Conservation (phyloP, 176 grass and related monocot genomes). For the Dendrocalamus sinicus region DNA sequence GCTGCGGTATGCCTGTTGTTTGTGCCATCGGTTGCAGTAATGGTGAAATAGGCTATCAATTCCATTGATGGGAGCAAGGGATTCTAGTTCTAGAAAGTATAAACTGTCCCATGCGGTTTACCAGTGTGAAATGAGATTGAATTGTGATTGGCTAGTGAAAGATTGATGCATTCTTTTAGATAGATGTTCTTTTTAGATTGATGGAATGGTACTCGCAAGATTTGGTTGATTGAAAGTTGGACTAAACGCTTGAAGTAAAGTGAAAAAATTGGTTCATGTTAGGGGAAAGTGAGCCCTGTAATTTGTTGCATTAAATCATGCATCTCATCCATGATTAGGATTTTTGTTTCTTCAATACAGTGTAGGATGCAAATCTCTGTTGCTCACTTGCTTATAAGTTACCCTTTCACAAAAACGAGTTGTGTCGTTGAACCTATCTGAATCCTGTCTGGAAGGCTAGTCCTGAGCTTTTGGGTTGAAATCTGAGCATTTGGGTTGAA, state of each 20-base stretch:
- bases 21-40: neutral
- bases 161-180: neutral
- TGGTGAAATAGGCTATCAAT: neutral
- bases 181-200: neutral
- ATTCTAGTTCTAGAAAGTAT: neutral
- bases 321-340: neutral
- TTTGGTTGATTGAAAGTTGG: neutral
- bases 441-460: neutral
- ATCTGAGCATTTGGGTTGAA: neutral
- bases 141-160: neutral
- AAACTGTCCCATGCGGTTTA: neutral
- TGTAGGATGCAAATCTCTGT: neutral
- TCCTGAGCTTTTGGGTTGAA: neutral
- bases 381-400: neutral
- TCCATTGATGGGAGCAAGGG: neutral
- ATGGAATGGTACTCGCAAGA: neutral
- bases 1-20: neutral
- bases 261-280: neutral
- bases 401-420: neutral
- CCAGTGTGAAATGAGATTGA: neutral
- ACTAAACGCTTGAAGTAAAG: neutral
- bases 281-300: neutral
- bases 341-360: neutral
- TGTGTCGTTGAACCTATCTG: neutral
- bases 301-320: neutral